Conservation (phyloP, 2,329 filamentous ascomycete species). For the Botrytis paeoniae region DNA sequence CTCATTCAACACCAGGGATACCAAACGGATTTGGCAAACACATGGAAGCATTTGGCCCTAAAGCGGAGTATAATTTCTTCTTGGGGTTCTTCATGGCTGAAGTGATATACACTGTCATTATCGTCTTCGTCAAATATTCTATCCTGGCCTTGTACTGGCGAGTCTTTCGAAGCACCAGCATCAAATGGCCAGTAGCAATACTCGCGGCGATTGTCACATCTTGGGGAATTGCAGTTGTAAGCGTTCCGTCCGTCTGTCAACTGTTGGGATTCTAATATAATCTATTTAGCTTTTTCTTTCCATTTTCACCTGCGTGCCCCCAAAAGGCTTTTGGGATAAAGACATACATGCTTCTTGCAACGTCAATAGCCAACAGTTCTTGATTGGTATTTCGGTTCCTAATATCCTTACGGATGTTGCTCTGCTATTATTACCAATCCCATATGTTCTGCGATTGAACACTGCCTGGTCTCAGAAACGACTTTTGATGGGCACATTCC, state of each 20-base stretch:
- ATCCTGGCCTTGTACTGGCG: background rate
- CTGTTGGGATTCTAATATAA: background rate
- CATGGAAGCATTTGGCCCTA: background rate
- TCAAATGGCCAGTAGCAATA: background rate
- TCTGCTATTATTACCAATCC: background rate
- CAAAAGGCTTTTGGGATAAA: background rate
- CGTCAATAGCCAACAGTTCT: background rate
- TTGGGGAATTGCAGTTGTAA: background rate
- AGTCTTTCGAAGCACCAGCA: background rate
- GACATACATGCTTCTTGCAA: background rate
- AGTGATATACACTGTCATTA: background rate
- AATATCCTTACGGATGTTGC: background rate
- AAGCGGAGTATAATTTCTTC: background rate
- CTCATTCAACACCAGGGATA: background rate
- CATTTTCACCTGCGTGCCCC: background rate
- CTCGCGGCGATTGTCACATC: background rate
- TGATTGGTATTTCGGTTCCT: background rate
- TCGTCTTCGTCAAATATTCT: background rate
- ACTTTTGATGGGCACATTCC: background rate
- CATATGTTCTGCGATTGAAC: background rate
- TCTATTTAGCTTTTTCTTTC: background rate
- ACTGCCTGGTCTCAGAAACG: background rate
- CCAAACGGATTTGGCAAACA: background rate
- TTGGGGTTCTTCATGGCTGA: background rate
- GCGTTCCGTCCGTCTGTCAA: background rate